These are phyloP conservation scores for Dorcoceras hygrometricum DNA, from an alignment of 257 asterid genomes.

Conservation along the genomic window DNA sequence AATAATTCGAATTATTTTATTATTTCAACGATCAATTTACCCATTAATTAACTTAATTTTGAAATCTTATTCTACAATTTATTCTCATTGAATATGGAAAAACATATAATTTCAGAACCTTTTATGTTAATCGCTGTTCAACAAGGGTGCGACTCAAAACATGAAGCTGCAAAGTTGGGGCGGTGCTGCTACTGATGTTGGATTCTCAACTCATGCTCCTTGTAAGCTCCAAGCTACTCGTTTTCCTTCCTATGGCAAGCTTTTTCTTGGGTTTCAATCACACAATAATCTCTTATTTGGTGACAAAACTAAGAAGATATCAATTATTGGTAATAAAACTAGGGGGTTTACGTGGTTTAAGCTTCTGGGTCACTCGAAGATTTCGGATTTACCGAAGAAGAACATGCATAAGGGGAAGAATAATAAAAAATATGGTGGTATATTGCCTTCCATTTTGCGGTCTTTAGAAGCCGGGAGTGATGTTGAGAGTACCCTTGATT, in stretches of 20 bases:
- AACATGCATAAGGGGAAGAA: constrained; percentile 40
- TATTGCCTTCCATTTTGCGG: constrained; percentile 59
- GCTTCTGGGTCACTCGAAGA: constrained; percentile 45
- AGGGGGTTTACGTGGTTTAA: constrained; percentile 52
- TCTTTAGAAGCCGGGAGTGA: constrained; percentile 58
- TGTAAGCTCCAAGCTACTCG: constrained; percentile 53
- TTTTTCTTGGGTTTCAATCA: constrained; percentile 41
- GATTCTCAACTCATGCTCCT: constrained; percentile 33
- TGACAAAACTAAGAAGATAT: constrained; percentile 15
- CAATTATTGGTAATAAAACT: constrained; percentile 25
- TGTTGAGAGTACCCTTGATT: constrained; percentile 56
- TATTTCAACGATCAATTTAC: no score
- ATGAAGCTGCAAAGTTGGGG: constrained; percentile 34
- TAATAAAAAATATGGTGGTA: constrained; percentile 60
- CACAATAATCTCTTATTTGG: constrained; percentile 14
- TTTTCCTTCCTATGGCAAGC: constrained; percentile 33
- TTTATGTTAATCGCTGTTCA: background rate
- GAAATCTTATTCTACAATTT: no score
- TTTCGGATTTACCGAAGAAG: constrained; percentile 36
- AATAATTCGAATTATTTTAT: no score
- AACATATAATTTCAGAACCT: no score
- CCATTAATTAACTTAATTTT: no score
- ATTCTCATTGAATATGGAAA: no score
- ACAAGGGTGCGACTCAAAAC: background rate
- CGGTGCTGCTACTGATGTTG: constrained; percentile 27